Evolutionary conservation across 140 eudicot genomes (phyloP).

Genomic region (Bidens hawaiensis): DNA sequence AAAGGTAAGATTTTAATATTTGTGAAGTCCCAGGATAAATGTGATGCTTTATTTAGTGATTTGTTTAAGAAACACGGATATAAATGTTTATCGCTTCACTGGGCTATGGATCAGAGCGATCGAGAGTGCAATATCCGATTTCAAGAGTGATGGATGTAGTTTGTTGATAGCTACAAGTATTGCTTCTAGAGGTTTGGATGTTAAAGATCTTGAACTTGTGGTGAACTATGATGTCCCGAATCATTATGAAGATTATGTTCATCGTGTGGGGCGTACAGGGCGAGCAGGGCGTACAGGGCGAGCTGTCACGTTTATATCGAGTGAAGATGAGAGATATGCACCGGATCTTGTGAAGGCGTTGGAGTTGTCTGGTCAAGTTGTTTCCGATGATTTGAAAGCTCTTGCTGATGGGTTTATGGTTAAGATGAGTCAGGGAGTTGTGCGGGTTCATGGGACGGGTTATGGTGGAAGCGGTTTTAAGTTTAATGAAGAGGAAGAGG

Average conservation of each 20-base stretch:
- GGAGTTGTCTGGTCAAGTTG: slow-evolving; percentile 71
- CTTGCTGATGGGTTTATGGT: slow-evolving; percentile 79
- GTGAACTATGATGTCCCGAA: slow-evolving; percentile 78
- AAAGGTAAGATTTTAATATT: slow-evolving; percentile 78
- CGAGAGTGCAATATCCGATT: slow-evolving; percentile 87
- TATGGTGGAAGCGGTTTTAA: slow-evolving; percentile 94
- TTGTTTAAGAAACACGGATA: slow-evolving; percentile 71
- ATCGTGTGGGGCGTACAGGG: slow-evolving; percentile 89
- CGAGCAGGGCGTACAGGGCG: slow-evolving; percentile 85
- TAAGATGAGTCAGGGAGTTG: slow-evolving; percentile 81
- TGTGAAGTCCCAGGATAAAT: slow-evolving; percentile 82
- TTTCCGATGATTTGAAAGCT: slow-evolving; percentile 75
- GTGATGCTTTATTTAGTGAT: slow-evolving; percentile 71
- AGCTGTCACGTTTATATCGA: slow-evolving; percentile 69
- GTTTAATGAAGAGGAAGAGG: slow-evolving; percentile 90
- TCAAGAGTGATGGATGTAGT: slow-evolving; percentile 77
- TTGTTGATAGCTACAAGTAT: slow-evolving; percentile 76
- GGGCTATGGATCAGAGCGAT: slow-evolving; percentile 86
- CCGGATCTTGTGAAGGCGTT: slow-evolving; percentile 86
- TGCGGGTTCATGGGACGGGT: slow-evolving; percentile 90
- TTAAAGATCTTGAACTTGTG: slow-evolving; percentile 84
- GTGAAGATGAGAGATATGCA: slow-evolving; percentile 72
- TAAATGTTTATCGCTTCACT: slow-evolving; percentile 86
- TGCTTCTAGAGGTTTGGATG: slow-evolving; percentile 91
- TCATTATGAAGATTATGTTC: slow-evolving; percentile 91